These are phyloP conservation scores for Tubosaeta brunneosetosa DNA, from an alignment of 768 basidiomycete species.

Conservation along the genomic window DNA sequence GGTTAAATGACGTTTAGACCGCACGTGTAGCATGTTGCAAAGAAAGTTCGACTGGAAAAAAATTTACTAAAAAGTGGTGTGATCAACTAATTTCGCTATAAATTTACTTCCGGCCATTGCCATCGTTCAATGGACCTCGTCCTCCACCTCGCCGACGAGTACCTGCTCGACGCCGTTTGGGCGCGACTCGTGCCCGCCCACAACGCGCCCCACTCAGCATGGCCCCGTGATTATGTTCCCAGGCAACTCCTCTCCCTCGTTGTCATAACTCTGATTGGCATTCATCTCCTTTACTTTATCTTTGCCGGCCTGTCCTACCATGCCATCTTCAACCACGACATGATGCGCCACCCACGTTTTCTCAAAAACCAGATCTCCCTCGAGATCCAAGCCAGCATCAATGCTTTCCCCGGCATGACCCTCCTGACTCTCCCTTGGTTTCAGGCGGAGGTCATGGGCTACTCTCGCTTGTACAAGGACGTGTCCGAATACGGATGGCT, in stretches of 20 bases:
- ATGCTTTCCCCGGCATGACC: constrained; percentile 79
- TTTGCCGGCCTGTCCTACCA: constrained; percentile 82
- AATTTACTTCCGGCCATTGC: constrained; percentile 4
- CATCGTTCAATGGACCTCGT: constrained; percentile 67
- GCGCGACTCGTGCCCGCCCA: constrained; percentile 62
- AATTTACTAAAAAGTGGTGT: constrained; percentile 28
- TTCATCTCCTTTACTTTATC: constrained; percentile 81
- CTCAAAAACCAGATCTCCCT: constrained; percentile 77
- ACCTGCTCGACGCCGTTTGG: constrained; percentile 75
- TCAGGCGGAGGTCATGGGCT: constrained; percentile 83
- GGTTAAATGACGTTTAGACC: constrained; percentile 22
- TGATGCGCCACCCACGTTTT: constrained; percentile 94
- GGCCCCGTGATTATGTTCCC: constrained; percentile 80
- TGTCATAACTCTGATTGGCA: constrained; percentile 72
- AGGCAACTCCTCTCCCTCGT: constrained; percentile 73
- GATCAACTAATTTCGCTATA: constrained; percentile 21
- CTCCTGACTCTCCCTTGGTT: constrained; percentile 92
- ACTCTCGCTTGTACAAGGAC: constrained; percentile 73
- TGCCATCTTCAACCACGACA: constrained; percentile 89
- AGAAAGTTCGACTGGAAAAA: constrained; percentile 7
- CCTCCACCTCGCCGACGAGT: constrained; percentile 66
- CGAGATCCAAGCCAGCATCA: constrained; percentile 74
- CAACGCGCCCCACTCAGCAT: constrained; percentile 51
- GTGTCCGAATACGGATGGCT: constrained; percentile 75
- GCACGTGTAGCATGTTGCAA: constrained; percentile 21